Base-by-base conservation (phyloP, 768 basidiomycete species). In the Boletus barrowsii region DNA sequence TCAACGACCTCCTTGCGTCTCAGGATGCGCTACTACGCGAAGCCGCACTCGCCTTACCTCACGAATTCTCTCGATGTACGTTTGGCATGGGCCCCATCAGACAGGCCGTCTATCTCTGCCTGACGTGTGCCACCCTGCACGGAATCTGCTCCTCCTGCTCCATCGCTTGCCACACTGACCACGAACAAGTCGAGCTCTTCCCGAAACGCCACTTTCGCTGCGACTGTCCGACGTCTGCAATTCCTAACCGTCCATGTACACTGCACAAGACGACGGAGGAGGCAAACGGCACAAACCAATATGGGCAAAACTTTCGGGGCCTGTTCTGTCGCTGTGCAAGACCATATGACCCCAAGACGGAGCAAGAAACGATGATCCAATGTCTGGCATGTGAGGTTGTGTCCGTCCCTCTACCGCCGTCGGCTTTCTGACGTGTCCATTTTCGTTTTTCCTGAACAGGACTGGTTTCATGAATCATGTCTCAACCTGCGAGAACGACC, bases 401-500 rank as follows among this genome's bases (percentile, higher is more conserved):
- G 29, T 45, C 24, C 24, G 4, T 26, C 2, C 32, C 33, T 17
- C 10, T 18, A 15, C 4, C 24, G 8, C 24, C 17, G 18, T 20
- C 29, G 5, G 4, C 26, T 42, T 17, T 10, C 42, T 68, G 47
- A 65, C 46, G 7, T 7, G 26, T 29, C 18, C 14, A 3, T 6
- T 42, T 26, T 3, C 14, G 4, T 6, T 42, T 26, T 3, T 33
- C 51, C 42, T 57, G 15, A 10, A 20, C 40, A 92, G 90, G 90
- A 93, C 64, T 93, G 91, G 91, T 93, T 85, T 69, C 91, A 93
- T 61, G 91, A 93, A 73, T 92, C 89, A 11, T 93, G 91, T 62
- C 83, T 91, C 60, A 87, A 90, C 69, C 77, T 93, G 41, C 81
- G 89, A 55, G 81, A 86, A 66, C 79, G 79, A 20, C 88, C 87